phyloP scores from a whole-genome alignment of 2,329 filamentous ascomycete genomes.

The Diaporthe australafricana region DNA sequence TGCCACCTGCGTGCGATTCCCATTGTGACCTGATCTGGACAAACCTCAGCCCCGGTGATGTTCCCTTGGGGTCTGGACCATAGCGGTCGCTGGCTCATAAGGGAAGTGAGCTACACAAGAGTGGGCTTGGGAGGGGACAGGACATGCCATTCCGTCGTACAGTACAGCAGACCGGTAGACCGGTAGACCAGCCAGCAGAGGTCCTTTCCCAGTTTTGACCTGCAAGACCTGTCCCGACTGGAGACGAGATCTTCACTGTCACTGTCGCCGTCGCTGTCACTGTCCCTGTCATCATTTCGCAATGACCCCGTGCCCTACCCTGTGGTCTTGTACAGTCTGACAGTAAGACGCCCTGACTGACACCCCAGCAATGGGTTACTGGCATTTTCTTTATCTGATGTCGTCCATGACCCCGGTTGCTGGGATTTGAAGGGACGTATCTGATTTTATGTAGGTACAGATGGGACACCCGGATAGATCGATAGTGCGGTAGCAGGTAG shows the following conservation, averaged over 20 bases:
- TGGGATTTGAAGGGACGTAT: background rate
- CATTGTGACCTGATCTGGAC: slow-evolving; percentile 16
- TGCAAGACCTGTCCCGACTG: background rate
- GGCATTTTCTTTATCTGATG: background rate
- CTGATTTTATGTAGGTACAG: too few species aligned
- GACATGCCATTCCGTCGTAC: slow-evolving; percentile 4
- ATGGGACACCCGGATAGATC: background rate
- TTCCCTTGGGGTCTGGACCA: background rate
- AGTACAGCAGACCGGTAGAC: slow-evolving; percentile 11
- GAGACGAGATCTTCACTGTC: background rate
- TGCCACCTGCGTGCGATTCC: background rate
- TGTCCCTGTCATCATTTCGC: too few species aligned
- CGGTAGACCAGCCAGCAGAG: background rate
- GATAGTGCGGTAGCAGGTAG: background rate
- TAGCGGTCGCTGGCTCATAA: background rate
- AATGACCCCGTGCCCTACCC: too few species aligned
- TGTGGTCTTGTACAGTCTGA: too few species aligned
- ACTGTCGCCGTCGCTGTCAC: too few species aligned
- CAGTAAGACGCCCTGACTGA: too few species aligned
- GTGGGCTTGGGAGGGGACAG: slow-evolving; percentile 5
- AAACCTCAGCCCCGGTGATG: slow-evolving; percentile 1
- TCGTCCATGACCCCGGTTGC: background rate
- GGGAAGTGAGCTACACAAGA: slow-evolving; percentile 1
- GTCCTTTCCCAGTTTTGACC: background rate
- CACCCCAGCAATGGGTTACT: background rate